phyloP scores from a whole-genome alignment of 495 filamentous ascomycete genomes.

The Collariella sp. region DNA sequence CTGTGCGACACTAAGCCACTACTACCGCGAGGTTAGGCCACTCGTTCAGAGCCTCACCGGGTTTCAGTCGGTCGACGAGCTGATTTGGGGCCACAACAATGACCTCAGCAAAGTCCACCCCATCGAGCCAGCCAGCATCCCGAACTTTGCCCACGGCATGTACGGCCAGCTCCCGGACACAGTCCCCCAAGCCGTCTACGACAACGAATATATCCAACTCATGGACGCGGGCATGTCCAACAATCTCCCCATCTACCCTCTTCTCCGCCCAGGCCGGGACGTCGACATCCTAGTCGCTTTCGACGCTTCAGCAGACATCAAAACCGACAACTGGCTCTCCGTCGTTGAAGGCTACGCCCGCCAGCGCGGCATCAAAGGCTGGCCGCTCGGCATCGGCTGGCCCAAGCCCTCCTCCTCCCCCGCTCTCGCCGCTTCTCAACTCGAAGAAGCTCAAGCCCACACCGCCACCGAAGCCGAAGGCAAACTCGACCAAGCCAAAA shows the following conservation, averaged over 20 bases:
- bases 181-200: conserved; percentile 64
- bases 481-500: conserved; percentile 56
- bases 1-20: conserved; percentile 88
- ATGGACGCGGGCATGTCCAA: conserved; percentile 99
- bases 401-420: conserved; percentile 50
- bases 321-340: conserved; percentile 68
- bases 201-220: conserved; percentile 63
- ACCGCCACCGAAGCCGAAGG: conserved; percentile 49
- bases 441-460: conserved; percentile 59
- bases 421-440: conserved; percentile 49
- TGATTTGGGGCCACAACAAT: conserved; percentile 73
- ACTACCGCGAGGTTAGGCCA: conserved; percentile 87
- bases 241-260: conserved; percentile 89
- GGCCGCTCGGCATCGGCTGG: conserved; percentile 90
- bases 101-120: conserved; percentile 86
- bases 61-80: conserved; percentile 68
- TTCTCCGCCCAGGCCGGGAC: conserved; percentile 76
- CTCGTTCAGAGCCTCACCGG: conserved; percentile 63
- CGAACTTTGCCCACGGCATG: conserved; percentile 80
- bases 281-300: conserved; percentile 74
- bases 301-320: conserved; percentile 34
- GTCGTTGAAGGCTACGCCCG: conserved; percentile 85
- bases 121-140: conserved; percentile 78
- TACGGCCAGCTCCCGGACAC: conserved; percentile 60
- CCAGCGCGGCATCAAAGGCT: conserved; percentile 82